Conservation (phyloP, 768 basidiomycete species). For the Tylopilus cervinicoccineus region DNA sequence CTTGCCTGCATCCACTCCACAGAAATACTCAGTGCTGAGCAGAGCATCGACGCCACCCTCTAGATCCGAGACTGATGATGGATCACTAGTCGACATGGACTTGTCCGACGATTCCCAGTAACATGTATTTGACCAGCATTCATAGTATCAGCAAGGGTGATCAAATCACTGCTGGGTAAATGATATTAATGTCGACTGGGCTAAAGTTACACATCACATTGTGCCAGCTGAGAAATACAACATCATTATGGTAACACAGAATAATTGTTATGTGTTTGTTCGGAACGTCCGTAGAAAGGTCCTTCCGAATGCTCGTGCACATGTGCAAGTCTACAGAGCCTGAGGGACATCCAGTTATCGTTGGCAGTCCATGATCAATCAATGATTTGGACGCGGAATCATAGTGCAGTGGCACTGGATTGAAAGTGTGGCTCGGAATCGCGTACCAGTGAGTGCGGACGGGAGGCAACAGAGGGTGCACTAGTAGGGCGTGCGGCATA, state of each 20-base stretch:
- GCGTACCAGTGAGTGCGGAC: slow-evolving; percentile 19
- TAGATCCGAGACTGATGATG: slow-evolving; percentile 3
- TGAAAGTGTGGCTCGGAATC: slow-evolving; percentile 21
- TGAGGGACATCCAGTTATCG: slow-evolving; percentile 14
- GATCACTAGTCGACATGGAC: slow-evolving; percentile 23
- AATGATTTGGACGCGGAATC: slow-evolving; percentile 15
- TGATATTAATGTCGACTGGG: not conserved
- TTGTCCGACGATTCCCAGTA: slow-evolving; percentile 26
- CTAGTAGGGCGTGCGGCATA: slow-evolving; percentile 43
- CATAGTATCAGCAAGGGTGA: not conserved
- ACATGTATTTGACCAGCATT: not conserved
- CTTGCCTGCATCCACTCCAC: not conserved
- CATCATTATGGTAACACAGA: slow-evolving; percentile 1
- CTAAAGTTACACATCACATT: slow-evolving; percentile 27
- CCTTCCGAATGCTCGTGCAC: slow-evolving; percentile 12
- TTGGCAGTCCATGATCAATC: slow-evolving; percentile 18
- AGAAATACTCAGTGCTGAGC: not conserved
- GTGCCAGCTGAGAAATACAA: slow-evolving; percentile 25
- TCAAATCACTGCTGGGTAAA: not conserved
- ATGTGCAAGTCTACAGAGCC: slow-evolving; percentile 12
- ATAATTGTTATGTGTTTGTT: slow-evolving; percentile 5
- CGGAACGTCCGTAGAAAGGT: slow-evolving; percentile 16
- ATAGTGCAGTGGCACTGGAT: slow-evolving; percentile 28
- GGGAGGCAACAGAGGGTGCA: slow-evolving; percentile 16
- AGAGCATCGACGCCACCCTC: not conserved